These are phyloP conservation scores for Cucurbita argyrosperma DNA, from an alignment of 306 rosid genomes.

Conservation along the genomic window DNA sequence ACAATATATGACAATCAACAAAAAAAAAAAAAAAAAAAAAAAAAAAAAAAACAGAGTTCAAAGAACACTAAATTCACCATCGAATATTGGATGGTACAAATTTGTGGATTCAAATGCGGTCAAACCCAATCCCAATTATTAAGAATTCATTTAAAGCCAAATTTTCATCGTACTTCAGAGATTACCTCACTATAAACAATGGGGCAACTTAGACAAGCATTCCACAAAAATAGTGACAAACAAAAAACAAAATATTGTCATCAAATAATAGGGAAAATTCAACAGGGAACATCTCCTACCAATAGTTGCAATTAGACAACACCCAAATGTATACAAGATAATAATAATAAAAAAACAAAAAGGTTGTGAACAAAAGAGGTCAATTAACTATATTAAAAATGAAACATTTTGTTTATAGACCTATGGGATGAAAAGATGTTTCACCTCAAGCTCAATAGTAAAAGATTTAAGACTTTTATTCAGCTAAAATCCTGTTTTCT, in stretches of 20 bases:
- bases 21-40: too few species aligned
- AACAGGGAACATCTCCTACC: not conserved
- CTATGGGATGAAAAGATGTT: not conserved
- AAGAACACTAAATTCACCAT: not conserved
- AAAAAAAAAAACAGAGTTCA: not conserved
- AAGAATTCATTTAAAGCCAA: not conserved
- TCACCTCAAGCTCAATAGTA: not conserved
- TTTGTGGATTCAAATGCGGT: not conserved
- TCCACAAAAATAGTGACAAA: not conserved
- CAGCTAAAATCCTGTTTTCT: not conserved
- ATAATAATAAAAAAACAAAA: not conserved
- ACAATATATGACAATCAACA: not conserved
- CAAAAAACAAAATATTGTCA: not conserved
- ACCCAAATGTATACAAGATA: not conserved
- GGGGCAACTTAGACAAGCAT: not conserved
- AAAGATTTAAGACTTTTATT: not conserved
- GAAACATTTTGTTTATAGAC: not conserved
- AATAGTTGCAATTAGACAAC: not conserved
- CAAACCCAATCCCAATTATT: not conserved
- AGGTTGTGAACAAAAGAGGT: not conserved
- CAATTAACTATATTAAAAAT: not conserved
- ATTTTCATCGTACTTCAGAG: not conserved
- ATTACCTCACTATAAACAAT: not conserved
- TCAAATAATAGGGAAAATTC: not conserved
- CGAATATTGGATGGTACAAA: not conserved